phyloP scores from a whole-genome alignment of 2,329 filamentous ascomycete species.

The Aspergillus latus region DNA sequence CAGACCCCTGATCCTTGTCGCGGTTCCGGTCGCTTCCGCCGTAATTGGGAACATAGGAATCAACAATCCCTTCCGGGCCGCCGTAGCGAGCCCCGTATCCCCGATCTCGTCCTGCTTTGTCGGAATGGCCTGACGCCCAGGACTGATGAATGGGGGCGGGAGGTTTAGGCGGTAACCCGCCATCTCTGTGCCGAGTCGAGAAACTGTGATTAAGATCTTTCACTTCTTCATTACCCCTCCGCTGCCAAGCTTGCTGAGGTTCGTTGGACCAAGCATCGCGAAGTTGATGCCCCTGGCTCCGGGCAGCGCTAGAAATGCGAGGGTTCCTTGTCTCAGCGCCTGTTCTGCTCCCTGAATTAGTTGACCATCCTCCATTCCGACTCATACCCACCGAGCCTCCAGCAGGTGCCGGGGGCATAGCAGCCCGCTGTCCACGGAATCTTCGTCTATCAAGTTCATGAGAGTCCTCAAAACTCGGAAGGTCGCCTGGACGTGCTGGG shows the following conservation, averaged over 20 bases:
- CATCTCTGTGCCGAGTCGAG: slow-evolving; percentile 32
- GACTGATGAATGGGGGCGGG: slow-evolving; percentile 32
- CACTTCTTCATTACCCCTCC: slow-evolving; percentile 20
- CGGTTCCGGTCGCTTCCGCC: slow-evolving; percentile 26
- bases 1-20: slow-evolving; percentile 22
- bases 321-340: slow-evolving; percentile 33
- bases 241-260: slow-evolving; percentile 18
- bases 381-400: slow-evolving; percentile 83
- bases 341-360: slow-evolving; percentile 32
- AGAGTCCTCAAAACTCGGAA: slow-evolving; percentile 91
- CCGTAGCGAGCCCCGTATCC: slow-evolving; percentile 25
- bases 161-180: slow-evolving; percentile 40
- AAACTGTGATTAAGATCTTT: slow-evolving; percentile 22
- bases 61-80: slow-evolving; percentile 29
- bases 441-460: slow-evolving; percentile 95
- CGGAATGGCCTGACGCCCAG: slow-evolving; percentile 28
- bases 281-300: slow-evolving; percentile 24
- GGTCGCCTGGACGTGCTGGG: slow-evolving; percentile 77
- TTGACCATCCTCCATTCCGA: slow-evolving; percentile 56
- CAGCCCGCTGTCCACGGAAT: slow-evolving; percentile 80
- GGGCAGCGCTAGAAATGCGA: slow-evolving; percentile 37
- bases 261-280: slow-evolving; percentile 30
- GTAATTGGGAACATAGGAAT: slow-evolving; percentile 42
- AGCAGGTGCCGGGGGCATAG: slow-evolving; percentile 83
- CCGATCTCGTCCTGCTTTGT: slow-evolving; percentile 34